Conservation (phyloP, 208 protist genomes). For the Leptomonas seymouri region DNA sequence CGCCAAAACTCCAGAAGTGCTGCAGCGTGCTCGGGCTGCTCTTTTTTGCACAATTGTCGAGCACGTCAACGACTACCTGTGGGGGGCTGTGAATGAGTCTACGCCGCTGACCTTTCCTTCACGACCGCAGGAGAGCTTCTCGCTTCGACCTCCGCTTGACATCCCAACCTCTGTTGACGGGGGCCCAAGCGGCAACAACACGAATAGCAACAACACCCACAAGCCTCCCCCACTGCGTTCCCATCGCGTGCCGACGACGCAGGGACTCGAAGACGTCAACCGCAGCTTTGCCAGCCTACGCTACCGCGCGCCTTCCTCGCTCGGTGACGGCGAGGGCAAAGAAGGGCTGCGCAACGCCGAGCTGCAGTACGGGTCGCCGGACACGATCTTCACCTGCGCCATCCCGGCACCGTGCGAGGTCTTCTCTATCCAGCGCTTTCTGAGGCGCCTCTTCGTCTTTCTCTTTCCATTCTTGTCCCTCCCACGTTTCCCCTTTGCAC, state of each 20-base stretch:
- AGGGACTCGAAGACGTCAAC: constrained; percentile 10
- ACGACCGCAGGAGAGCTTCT: neutral
- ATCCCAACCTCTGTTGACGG: constrained; percentile 11
- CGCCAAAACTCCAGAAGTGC: constrained; percentile 16
- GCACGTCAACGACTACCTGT: constrained; percentile 44
- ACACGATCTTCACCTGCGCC: constrained; percentile 57
- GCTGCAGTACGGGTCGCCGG: constrained; percentile 28
- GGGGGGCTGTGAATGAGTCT: constrained; percentile 12
- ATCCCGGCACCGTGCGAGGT: constrained; percentile 56
- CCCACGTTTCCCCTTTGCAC: constrained; percentile 51
- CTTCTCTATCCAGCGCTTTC: constrained; percentile 46
- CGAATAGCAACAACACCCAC: neutral
- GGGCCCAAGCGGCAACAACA: neutral
- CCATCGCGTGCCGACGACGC: constrained; percentile 1
- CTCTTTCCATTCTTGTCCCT: constrained; percentile 82
- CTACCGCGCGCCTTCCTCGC: constrained; percentile 14
- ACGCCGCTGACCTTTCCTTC: constrained; percentile 14
- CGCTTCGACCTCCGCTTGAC: constrained; percentile 18
- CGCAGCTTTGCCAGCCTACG: constrained; percentile 28
- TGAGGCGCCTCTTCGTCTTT: constrained; percentile 48
- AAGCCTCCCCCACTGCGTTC: neutral
- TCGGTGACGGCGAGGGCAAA: constrained; percentile 21
- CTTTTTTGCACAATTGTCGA: constrained; percentile 51
- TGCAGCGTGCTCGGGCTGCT: constrained; percentile 38
- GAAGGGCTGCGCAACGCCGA: neutral